phyloP scores from a whole-genome alignment of 305 asterid genomes.

The Fraxinus sp. region DNA sequence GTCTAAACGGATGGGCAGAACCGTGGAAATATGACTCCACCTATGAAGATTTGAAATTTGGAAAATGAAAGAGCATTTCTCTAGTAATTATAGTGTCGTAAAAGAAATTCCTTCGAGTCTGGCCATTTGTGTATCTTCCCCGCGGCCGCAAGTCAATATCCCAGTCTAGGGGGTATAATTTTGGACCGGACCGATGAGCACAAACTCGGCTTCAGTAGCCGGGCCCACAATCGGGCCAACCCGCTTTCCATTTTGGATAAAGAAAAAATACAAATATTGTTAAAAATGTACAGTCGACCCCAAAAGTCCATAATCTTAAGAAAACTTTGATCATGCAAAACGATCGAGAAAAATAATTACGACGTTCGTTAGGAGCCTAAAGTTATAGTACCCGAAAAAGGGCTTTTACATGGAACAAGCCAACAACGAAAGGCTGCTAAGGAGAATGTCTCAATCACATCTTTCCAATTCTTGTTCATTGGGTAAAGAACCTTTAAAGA shows the following conservation, averaged over 20 bases:
- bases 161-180: neutral
- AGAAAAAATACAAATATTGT: too few relatives aligned
- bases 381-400: neutral
- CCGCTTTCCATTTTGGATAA: too few relatives aligned
- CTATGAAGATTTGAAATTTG: neutral
- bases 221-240: neutral
- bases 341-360: neutral
- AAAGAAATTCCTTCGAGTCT: neutral
- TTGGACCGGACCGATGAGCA: neutral
- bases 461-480: neutral
- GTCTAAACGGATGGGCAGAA: neutral
- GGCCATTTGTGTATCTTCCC: neutral
- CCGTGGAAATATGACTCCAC: neutral
- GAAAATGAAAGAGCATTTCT: neutral
- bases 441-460: neutral
- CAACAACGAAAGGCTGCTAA: neutral
- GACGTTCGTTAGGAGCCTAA: neutral
- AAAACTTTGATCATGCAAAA: neutral
- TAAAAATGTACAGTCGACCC: too few relatives aligned
- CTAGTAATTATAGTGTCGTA: neutral
- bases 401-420: neutral
- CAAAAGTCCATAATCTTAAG: too few relatives aligned
- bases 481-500: slow-evolving; percentile 1
- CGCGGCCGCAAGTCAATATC: neutral
- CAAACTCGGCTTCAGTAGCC: neutral